These are phyloP conservation scores for Fusarium scirpi DNA, from an alignment of 2,329 filamentous ascomycete species.

Conservation along the genomic window DNA sequence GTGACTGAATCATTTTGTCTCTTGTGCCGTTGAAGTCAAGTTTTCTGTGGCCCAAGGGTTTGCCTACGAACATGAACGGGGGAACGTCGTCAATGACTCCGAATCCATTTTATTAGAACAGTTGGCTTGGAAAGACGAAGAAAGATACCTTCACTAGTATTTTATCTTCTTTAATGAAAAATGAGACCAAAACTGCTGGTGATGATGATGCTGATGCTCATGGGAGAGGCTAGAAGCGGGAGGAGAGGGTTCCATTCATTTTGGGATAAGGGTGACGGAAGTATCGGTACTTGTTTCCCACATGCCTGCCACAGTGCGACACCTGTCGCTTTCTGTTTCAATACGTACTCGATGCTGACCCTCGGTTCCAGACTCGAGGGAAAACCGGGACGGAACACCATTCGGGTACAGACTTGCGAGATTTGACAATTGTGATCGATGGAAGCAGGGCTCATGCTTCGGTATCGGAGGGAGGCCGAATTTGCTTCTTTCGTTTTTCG, in stretches of 20 bases:
- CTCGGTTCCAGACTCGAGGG: conserved; percentile 28
- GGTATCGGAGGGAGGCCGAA: neutral
- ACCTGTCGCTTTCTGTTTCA: conserved; percentile 25
- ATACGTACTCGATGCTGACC: conserved; percentile 18
- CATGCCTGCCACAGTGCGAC: conserved; percentile 42
- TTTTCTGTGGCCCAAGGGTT: neutral
- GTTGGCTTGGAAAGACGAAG: neutral
- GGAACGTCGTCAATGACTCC: neutral
- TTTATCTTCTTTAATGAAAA: conserved; percentile 15
- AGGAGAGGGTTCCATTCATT: conserved; percentile 40
- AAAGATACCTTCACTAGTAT: conserved; percentile 15
- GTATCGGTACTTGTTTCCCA: conserved; percentile 40
- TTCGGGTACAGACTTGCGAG: conserved; percentile 41
- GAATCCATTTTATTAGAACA: neutral
- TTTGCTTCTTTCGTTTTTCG: neutral
- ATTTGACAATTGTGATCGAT: conserved; percentile 18
- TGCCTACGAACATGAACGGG: neutral
- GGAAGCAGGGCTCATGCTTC: conserved; percentile 2
- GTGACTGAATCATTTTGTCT: neutral
- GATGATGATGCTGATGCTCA: conserved; percentile 15
- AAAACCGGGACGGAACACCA: conserved; percentile 19
- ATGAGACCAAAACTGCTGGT: conserved; percentile 23
- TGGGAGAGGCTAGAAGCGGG: conserved; percentile 33
- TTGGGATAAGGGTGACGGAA: conserved; percentile 29
- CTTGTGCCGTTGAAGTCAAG: neutral